Conservation (phyloP, 495 filamentous ascomycete species). For the Tuber indicum region DNA sequence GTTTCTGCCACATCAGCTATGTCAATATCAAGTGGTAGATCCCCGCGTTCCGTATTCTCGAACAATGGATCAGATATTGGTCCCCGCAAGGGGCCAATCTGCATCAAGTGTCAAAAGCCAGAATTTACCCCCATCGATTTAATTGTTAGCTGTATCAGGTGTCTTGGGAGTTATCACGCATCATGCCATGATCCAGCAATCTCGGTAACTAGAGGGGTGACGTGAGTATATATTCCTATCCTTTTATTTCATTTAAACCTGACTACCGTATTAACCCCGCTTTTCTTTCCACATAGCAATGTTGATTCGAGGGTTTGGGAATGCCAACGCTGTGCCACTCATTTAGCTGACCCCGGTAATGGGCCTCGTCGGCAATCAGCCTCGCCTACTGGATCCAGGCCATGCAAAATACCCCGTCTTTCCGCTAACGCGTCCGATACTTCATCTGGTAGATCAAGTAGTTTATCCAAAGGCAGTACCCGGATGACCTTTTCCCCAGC, state of each 20-base stretch:
- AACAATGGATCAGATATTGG: background rate
- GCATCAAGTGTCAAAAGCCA: slow-evolving; percentile 26
- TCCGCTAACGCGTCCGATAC: background rate
- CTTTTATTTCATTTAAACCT: slow-evolving; percentile 1
- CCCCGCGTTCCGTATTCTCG: slow-evolving; percentile 10
- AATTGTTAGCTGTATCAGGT: slow-evolving; percentile 25
- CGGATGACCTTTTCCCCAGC: slow-evolving; percentile 3
- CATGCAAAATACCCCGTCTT: background rate
- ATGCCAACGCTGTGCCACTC: slow-evolving; percentile 25
- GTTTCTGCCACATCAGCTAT: slow-evolving; percentile 24
- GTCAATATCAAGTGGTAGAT: slow-evolving; percentile 31
- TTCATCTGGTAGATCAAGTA: background rate
- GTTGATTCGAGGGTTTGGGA: slow-evolving; percentile 21
- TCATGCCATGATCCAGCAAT: slow-evolving; percentile 31
- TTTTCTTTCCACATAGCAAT: slow-evolving; percentile 11
- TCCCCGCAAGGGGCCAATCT: background rate
- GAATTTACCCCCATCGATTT: slow-evolving; percentile 11
- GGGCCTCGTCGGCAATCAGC: background rate
- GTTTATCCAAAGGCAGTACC: background rate
- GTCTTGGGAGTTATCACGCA: slow-evolving; percentile 24
- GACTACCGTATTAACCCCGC: background rate
- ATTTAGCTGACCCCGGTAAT: background rate
- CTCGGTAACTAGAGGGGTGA: slow-evolving; percentile 14
- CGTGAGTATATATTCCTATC: slow-evolving; percentile 16
- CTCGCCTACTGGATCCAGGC: background rate